Evolutionary conservation across 2,329 filamentous ascomycete species (phyloP).

Genomic region (Macrophomina pseudophaseolina): DNA sequence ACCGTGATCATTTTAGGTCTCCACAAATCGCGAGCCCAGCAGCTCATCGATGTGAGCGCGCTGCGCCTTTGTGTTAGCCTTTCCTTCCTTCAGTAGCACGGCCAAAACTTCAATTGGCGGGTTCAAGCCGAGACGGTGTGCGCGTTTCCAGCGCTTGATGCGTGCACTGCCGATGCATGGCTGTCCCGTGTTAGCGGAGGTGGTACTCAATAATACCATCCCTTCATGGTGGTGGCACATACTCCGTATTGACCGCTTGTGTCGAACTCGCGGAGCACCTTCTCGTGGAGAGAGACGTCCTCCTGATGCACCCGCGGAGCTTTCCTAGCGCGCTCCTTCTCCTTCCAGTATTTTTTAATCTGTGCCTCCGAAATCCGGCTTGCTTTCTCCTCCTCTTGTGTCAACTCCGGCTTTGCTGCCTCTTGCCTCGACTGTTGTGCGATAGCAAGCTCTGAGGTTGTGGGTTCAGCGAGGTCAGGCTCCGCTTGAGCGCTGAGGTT

Average conservation of each 20-base stretch:
- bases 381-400: slow-evolving; percentile 60
- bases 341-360: slow-evolving; percentile 78
- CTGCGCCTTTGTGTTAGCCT: slow-evolving; percentile 60
- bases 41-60: slow-evolving; percentile 76
- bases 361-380: slow-evolving; percentile 69
- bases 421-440: slow-evolving; percentile 46
- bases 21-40: slow-evolving; percentile 56
- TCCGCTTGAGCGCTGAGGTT: slow-evolving; percentile 28
- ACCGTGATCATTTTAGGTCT: slow-evolving; percentile 34
- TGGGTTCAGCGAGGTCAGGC: slow-evolving; percentile 38
- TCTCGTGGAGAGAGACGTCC: slow-evolving; percentile 74
- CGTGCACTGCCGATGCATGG: slow-evolving; percentile 87
- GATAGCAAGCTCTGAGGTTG: slow-evolving; percentile 47
- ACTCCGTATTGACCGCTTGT: slow-evolving; percentile 90
- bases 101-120: slow-evolving; percentile 91
- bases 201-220: slow-evolving; percentile 8
- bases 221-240: slow-evolving; percentile 47
- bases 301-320: slow-evolving; percentile 79
- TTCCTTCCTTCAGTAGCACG: slow-evolving; percentile 74
- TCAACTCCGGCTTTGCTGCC: slow-evolving; percentile 39
- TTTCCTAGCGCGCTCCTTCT: slow-evolving; percentile 70
- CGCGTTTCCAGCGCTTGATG: slow-evolving; percentile 85
- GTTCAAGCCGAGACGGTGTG: slow-evolving; percentile 78
- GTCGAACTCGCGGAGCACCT: slow-evolving; percentile 89
- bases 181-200: slow-evolving; percentile 51